Base-by-base conservation (phyloP, 2,329 filamentous ascomycete genomes). In the Erysiphe pulchra region DNA sequence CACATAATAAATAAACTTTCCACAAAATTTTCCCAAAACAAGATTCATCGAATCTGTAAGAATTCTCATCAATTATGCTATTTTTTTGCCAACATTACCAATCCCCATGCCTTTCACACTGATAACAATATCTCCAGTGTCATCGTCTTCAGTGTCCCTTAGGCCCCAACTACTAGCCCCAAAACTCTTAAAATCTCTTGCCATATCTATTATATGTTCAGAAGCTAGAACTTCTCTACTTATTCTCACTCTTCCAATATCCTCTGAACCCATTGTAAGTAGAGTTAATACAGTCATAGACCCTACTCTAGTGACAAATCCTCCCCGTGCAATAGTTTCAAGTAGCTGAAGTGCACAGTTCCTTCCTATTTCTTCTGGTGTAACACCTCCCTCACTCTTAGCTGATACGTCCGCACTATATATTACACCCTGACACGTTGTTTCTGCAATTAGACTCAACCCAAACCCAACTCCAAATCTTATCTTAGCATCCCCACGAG, bases 221-320 rank as follows among this genome's bases (percentile, higher is more conserved):
- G 77, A 80, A 0, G 76, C 86, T 41, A 95, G 62, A 0, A 94
- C 75, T 42, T 87, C 80, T 54, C 75, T 77, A 31, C 86, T 84
- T 48, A 98, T 59, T 50, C 82, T 73, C 52, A 98, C 61, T 48
- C 90, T 72, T 4, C 90, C 90, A 13, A 98, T 85, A 60, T 98
- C 90, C 59, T 95, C 90, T 1, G 80, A 83, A 0, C 90, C 90
- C 90, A 98, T 95, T 32, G 86, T 84, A 90, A 98, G 98, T 50
- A 98, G 66, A 16, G 77, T 81, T 45, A 98, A 61, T 51, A 93
- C 70, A 0, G 79, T 87, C 2, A 73, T 67, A 5, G 77, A 76
- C 2, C 83, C 80, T 2, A 79, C 70, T 13, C 67, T 68, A 45
- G 76, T 78, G 2, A 82, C 80, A 58, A 84, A 93, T 1, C 90